Evolutionary conservation across 2,329 filamentous ascomycete species (phyloP), one percentile per base, ranked within the genome.

Genomic region (Venturia pyrina): DNA sequence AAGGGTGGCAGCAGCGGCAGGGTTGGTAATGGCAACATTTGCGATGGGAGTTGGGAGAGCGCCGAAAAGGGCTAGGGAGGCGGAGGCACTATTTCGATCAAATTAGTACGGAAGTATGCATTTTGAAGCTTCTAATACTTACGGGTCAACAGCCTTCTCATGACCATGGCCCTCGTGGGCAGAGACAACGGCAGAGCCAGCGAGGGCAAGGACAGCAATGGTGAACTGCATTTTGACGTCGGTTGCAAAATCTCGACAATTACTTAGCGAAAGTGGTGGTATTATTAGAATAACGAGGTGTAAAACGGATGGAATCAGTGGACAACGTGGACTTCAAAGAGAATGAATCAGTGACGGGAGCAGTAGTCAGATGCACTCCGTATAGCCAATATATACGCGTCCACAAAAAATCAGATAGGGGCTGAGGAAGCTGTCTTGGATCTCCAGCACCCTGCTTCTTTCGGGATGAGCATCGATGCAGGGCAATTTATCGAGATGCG

Each of bases 21-120:
- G 71, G 71, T 79, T 78, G 68, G 78, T 78, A 63, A 78, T 68
- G 44, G 77, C 79, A 66, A 76, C 72, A 19, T 72, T 70, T 66
- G 77, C 68, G 62, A 77, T 70, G 5, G 78, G 76, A 37, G 74
- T 68, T 21, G 80, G 80, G 62, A 82, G 74, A 56, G 78, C 80
- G 24, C 78, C 80, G 68, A 75, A 71, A 65, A 82, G 77, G 65
- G 78, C 76, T 63, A 73, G 69, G 70, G 78, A 70, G 70, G 80
- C 74, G 59, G 77, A 79, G 61, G 71, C 66, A 40, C 75, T 76
- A 66, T 46, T 32, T 41, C n/a, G 56, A 17, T 28, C 19, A 44
- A 57, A 43, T 65, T n/a, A 64, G 66, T 11, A 24, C 7, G 37
- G 3, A 4, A 11, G 10, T 41, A 46, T 13, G 24, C 15, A n/a